Evolutionary conservation across 1,284 basidiomycete genomes (phyloP).

Genomic region (Puccinia polysora): DNA sequence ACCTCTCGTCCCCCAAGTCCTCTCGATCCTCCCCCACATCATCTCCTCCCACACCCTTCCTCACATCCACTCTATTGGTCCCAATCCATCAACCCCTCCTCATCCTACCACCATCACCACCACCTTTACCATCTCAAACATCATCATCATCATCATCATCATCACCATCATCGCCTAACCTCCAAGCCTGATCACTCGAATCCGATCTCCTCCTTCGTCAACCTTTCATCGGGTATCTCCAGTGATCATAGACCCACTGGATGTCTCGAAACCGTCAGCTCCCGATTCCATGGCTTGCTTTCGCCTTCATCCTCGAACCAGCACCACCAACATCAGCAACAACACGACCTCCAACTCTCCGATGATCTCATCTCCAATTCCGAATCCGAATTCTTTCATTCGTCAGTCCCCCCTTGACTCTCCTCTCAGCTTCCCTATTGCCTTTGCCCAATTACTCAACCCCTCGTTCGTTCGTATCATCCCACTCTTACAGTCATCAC

Average conservation of each 20-base stretch:
- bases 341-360: constrained; percentile 15
- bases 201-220: constrained; percentile 7
- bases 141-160: constrained; percentile 17
- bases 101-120: constrained; percentile 6
- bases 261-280: constrained; percentile 7
- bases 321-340: neutral
- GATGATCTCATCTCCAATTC: neutral
- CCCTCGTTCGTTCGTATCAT: neutral
- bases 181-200: neutral
- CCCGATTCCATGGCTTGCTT: neutral
- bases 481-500: constrained; percentile 13
- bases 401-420: constrained; percentile 23
- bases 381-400: constrained; percentile 35
- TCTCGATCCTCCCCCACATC: neutral
- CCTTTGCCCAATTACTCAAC: no score
- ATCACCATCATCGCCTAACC: neutral
- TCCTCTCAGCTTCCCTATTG: neutral
- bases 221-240: neutral
- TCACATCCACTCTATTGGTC: constrained; percentile 14
- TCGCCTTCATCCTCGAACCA: neutral
- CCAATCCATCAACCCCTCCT: neutral
- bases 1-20: constrained; percentile 5
- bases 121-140: neutral
- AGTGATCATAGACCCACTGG: neutral
- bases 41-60: neutral